Evolutionary conservation across 805 yeast genomes (phyloP).

Genomic region (Clavispora phyllophila): DNA sequence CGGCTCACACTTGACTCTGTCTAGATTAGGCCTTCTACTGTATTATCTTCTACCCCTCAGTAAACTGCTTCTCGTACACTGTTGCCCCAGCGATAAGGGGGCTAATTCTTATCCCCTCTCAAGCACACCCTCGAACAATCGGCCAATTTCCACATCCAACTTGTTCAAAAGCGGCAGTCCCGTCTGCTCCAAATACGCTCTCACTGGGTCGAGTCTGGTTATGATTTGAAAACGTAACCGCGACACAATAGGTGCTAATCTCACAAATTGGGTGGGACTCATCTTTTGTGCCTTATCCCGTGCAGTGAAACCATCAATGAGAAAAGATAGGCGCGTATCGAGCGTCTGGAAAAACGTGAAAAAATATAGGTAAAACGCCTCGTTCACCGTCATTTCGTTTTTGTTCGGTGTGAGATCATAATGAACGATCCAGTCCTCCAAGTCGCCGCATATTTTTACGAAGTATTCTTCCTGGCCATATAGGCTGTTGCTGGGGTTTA

Average conservation of each 20-base stretch:
- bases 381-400: constrained; percentile 1
- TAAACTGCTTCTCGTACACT: too few species aligned
- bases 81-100: too few species aligned
- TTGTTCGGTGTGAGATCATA: constrained; percentile 17
- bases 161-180: constrained; percentile 11
- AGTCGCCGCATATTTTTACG: constrained; percentile 59
- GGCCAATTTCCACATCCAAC: constrained; percentile 33
- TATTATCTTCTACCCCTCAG: too few species aligned
- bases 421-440: constrained; percentile 52
- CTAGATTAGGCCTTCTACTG: too few species aligned
- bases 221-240: constrained; percentile 43
- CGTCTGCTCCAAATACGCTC: constrained; percentile 3
- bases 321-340: constrained; percentile 23
- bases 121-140: constrained; percentile 35
- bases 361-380: constrained; percentile 13
- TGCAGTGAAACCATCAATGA: constrained; percentile 23
- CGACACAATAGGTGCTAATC: constrained; percentile 50
- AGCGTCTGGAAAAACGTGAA: constrained; percentile 35
- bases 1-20: too few species aligned
- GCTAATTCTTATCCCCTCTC: constrained; percentile 30
- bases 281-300: constrained; percentile 16
- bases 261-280: constrained; percentile 46
- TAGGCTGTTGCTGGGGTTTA: constrained; percentile 22
- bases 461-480: constrained; percentile 64
- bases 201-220: constrained; percentile 18